A percentile compares a stretch with the other conserved stretches of the same genome.
phyloP scores from a whole-genome alignment of 1,284 basidiomycete species.

The Papiliotrema fonsecae region DNA sequence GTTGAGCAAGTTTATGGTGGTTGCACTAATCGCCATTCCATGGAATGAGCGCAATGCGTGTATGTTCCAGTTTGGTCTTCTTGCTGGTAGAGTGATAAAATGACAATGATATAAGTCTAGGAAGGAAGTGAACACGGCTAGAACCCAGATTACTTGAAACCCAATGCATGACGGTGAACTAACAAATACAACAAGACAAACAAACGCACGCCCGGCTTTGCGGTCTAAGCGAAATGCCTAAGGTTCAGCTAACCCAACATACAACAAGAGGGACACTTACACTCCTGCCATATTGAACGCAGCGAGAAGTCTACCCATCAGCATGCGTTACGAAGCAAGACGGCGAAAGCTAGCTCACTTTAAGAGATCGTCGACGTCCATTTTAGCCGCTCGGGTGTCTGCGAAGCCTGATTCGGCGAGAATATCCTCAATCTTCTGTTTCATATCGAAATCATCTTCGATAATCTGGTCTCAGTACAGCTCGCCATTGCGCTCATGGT shows the following conservation, averaged over 20 bases:
- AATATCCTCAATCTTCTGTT: slow-evolving; percentile 68
- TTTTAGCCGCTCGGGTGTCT: slow-evolving; percentile 71
- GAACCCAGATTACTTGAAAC: no score
- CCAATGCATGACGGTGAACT: no score
- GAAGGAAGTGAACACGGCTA: no score
- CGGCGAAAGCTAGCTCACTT: slow-evolving; percentile 50
- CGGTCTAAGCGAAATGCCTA: slow-evolving; percentile 8
- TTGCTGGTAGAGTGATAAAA: no score
- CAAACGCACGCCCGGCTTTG: no score
- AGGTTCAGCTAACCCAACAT: neutral
- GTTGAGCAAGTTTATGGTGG: no score
- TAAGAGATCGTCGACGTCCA: slow-evolving; percentile 79
- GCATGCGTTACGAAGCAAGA: neutral
- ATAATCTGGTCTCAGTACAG: slow-evolving; percentile 55
- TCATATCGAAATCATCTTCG: slow-evolving; percentile 67
- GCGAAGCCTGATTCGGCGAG: slow-evolving; percentile 62
- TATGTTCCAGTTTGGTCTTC: no score
- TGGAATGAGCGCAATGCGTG: no score
- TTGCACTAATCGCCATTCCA: no score
- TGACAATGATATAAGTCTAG: no score
- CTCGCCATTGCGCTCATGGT: neutral
- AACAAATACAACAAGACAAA: no score
- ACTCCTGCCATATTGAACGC: slow-evolving; percentile 41
- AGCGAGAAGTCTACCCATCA: slow-evolving; percentile 26
- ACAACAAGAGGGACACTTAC: slow-evolving; percentile 20